Percentiles rank a stretch among this genome's conserved stretches.
phyloP scores from a whole-genome alignment of 352 stramenopile species.

The Elongisporangium senticosum region DNA sequence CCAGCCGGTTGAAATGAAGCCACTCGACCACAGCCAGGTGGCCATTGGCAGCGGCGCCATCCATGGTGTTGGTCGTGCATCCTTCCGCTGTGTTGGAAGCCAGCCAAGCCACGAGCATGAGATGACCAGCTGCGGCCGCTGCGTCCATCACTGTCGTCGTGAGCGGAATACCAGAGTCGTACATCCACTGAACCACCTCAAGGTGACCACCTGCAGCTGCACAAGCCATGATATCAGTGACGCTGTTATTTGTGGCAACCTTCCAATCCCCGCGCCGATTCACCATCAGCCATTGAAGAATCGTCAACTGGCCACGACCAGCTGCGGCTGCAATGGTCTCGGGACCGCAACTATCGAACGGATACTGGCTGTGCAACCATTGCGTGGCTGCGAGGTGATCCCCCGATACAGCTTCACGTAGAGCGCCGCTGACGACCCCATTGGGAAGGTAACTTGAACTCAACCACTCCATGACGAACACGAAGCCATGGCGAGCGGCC shows the following conservation, averaged over 20 bases:
- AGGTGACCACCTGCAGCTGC: conserved; percentile 24
- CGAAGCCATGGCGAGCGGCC: background rate
- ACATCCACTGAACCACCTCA: conserved; percentile 20
- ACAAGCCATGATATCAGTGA: background rate
- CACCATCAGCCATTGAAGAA: background rate
- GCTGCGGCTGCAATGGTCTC: background rate
- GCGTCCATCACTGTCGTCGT: background rate
- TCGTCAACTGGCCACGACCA: background rate
- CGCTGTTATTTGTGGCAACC: background rate
- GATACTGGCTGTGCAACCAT: background rate
- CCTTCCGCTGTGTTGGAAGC: conserved; percentile 4
- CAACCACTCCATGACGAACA: background rate
- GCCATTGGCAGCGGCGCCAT: conserved; percentile 9
- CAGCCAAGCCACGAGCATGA: conserved; percentile 16
- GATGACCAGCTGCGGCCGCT: conserved; percentile 5
- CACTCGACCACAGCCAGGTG: conserved; percentile 6
- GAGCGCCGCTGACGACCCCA: background rate
- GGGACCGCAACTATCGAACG: background rate
- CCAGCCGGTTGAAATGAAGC: background rate
- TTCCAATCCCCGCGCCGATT: background rate
- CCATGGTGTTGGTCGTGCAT: conserved; percentile 13
- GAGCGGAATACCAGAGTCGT: background rate
- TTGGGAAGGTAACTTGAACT: background rate
- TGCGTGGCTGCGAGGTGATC: background rate
- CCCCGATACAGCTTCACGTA: background rate